Conservation (phyloP, 495 filamentous ascomycete species). For the Geopyxis carbonaria region DNA sequence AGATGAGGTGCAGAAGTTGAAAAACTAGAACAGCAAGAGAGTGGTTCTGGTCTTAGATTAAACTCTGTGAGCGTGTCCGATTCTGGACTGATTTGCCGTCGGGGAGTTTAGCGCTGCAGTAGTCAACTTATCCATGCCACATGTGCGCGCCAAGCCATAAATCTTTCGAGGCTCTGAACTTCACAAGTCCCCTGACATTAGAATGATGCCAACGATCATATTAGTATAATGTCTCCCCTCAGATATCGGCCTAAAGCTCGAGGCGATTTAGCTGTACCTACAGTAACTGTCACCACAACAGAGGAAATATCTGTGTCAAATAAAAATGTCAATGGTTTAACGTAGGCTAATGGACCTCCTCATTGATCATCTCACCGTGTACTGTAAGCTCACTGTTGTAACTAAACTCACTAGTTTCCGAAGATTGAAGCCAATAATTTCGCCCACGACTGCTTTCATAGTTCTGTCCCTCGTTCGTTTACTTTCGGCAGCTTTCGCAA, state of each 20-base stretch:
- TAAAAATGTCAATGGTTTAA: slow-evolving; percentile 5
- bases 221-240: too few species aligned
- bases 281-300: not conserved
- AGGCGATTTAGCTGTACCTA: not conserved
- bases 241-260: slow-evolving; percentile 3
- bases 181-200: too few species aligned
- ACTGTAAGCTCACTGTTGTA: not conserved
- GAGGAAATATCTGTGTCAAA: slow-evolving; percentile 4
- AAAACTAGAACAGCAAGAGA: too few species aligned
- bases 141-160: too few species aligned
- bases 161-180: too few species aligned
- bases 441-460: slow-evolving; percentile 43
- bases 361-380: not conserved
- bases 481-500: slow-evolving; percentile 63
- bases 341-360: slow-evolving; percentile 1
- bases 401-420: slow-evolving; percentile 3
- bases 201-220: too few species aligned
- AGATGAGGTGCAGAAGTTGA: too few species aligned
- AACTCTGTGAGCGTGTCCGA: too few species aligned
- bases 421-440: slow-evolving; percentile 10
- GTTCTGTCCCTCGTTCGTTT: slow-evolving; percentile 54
- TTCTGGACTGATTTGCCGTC: too few species aligned
- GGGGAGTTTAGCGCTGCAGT: too few species aligned
- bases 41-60: too few species aligned
- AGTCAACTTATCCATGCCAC: too few species aligned